Base-by-base conservation (phyloP, 331 rosid genomes). In the Pyrus hybrid region DNA sequence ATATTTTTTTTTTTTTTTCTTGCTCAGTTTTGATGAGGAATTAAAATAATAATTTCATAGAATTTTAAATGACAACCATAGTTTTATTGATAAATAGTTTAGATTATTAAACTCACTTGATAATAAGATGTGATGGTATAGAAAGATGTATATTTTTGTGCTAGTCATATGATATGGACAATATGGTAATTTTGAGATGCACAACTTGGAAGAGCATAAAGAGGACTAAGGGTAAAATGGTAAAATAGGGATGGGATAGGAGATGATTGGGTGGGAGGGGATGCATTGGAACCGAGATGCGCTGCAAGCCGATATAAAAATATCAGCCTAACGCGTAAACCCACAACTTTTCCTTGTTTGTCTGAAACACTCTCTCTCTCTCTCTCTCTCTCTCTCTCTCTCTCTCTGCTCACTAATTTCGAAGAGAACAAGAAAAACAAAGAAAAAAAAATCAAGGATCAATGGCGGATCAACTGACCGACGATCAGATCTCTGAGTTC, bases 401-500 rank as follows among this genome's bases (percentile, higher is more conserved):
- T 63, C 43, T 28, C 35, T 28, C 2, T 63, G 56, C 43, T 63
- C 28, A 5, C 70, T 20, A 33, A 33, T 32, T 64, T 8, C 32
- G 10, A 54, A 71, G 23, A 30, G 51, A 14, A 12, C 4, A 18
- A 11, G 20, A 21, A 71, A 6, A 53, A 20, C 49, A 3, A 4
- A 21, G 26, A 21, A 3, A 11, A 12, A 20, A 20, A 21, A 65
- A 20, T 2, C n/a, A n/a, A 53, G 47, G 14, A 22, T 30, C 45
- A 30, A 41, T 72, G 76, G 76, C 76, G 35, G 76, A 35, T 57
- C 67, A 72, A 3, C 76, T 72, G 28, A 72, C 76, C 8, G 67
- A 72, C 37, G 78, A 74, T 20, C 71, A 74, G 78, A 62, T 74
- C 78, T 61, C 78, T 12, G 71, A 74, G 71, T 72, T 72, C 67